Percentiles rank a stretch among this genome's conserved stretches.
These are phyloP conservation scores for Saprolegnia parasitica DNA, from an alignment of 352 stramenopile genomes.

Conservation along the genomic window DNA sequence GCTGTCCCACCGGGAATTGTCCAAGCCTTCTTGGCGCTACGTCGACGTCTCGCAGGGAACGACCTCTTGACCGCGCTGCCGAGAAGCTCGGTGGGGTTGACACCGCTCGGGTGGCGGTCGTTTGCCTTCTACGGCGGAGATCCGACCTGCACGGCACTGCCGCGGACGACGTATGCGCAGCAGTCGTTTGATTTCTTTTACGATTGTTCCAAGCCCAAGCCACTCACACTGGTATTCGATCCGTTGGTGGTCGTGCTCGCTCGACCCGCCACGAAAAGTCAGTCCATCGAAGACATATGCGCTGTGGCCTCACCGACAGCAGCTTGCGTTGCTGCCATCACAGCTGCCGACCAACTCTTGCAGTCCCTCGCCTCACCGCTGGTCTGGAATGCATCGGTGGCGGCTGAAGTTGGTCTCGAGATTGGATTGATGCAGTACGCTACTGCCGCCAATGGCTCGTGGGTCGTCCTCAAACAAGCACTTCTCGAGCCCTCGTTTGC, in stretches of 20 bases:
- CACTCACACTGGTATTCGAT: background rate
- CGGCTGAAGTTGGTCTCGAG: too few species aligned
- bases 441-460: background rate
- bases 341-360: too few species aligned
- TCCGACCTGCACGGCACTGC: background rate
- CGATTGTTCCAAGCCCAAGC: background rate
- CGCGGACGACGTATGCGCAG: slow-evolving; percentile 5
- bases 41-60: background rate
- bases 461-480: slow-evolving; percentile 2
- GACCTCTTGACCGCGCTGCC: background rate
- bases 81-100: background rate
- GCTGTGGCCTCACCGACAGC: background rate
- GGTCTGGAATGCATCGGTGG: too few species aligned
- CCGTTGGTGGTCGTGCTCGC: too few species aligned
- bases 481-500: background rate
- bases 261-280: too few species aligned
- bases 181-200: slow-evolving; percentile 11
- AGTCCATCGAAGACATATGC: background rate
- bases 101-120: background rate
- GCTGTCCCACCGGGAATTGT: background rate
- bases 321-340: background rate
- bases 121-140: slow-evolving; percentile 12
- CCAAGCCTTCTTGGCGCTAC: background rate
- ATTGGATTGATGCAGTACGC: slow-evolving; percentile 21
- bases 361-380: too few species aligned